Conservation (phyloP, 1,139 yeast species). For the Pichia sp. region DNA sequence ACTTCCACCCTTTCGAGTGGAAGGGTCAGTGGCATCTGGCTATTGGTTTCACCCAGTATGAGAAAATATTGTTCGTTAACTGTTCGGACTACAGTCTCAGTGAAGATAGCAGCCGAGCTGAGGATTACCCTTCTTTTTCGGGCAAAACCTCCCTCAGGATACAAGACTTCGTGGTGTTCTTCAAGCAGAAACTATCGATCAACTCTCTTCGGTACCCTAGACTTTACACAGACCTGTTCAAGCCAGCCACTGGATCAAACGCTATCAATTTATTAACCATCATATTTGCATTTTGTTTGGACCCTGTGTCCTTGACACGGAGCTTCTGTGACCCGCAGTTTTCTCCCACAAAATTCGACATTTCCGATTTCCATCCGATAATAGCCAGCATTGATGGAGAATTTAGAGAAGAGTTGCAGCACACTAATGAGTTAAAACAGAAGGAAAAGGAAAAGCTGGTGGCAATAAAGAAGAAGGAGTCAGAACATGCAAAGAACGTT, state of each 20-base stretch:
- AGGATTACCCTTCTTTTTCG: conserved; percentile 20
- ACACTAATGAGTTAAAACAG: neutral
- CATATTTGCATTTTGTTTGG: conserved; percentile 29
- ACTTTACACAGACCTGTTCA: conserved; percentile 23
- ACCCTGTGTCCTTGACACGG: conserved; percentile 18
- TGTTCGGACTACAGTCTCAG: conserved; percentile 22
- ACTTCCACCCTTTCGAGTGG: conserved; percentile 31
- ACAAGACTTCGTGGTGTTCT: conserved; percentile 25
- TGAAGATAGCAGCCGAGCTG: neutral
- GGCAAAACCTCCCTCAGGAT: conserved; percentile 22
- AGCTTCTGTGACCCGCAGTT: conserved; percentile 24
- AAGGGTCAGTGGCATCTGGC: conserved; percentile 33
- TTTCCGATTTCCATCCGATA: conserved; percentile 25
- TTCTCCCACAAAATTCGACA: conserved; percentile 26
- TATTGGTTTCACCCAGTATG: conserved; percentile 26
- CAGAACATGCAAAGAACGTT: neutral
- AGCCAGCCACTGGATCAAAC: conserved; percentile 26
- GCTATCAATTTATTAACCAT: conserved; percentile 30
- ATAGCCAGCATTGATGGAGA: conserved; percentile 21
- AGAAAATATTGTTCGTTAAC: conserved; percentile 28
- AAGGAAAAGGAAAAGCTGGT: neutral
- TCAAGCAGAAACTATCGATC: conserved; percentile 27
- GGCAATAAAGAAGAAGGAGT: neutral
- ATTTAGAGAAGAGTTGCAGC: conserved; percentile 6
- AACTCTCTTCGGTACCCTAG: conserved; percentile 27